A percentile compares a stretch with the other conserved stretches of the same genome.
Evolutionary conservation across 805 yeast genomes (phyloP).

Genomic region (Teunomyces lycoperdinae): DNA sequence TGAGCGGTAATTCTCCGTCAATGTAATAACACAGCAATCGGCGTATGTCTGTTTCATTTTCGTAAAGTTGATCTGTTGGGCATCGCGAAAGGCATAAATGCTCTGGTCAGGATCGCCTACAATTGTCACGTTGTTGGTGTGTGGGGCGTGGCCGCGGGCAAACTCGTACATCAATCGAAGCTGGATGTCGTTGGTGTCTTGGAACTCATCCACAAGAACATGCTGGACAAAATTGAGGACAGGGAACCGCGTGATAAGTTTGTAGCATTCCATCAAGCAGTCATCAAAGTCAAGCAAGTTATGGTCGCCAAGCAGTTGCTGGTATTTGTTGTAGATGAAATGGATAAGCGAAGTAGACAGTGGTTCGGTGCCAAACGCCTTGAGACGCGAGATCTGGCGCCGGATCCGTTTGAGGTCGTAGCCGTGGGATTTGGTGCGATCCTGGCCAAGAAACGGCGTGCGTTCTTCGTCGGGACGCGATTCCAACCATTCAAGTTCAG

Average conservation of each 20-base stretch:
- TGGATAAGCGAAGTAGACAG: slow-evolving; percentile 18
- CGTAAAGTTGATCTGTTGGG: slow-evolving; percentile 64
- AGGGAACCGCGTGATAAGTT: slow-evolving; percentile 46
- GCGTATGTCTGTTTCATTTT: slow-evolving; percentile 46
- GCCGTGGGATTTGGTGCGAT: slow-evolving; percentile 19
- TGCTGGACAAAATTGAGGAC: slow-evolving; percentile 55
- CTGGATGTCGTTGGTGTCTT: slow-evolving; percentile 83
- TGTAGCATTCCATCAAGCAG: slow-evolving; percentile 55
- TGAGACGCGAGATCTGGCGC: slow-evolving; percentile 52
- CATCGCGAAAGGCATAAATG: slow-evolving; percentile 85
- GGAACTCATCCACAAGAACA: slow-evolving; percentile 90
- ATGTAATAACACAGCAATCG: slow-evolving; percentile 26
- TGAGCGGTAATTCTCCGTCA: slow-evolving; percentile 79
- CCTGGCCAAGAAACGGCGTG: slow-evolving; percentile 11
- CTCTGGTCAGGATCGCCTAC: slow-evolving; percentile 98
- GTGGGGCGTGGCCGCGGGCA: slow-evolving; percentile 34
- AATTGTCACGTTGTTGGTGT: slow-evolving; percentile 60
- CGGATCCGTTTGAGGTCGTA: slow-evolving; percentile 41
- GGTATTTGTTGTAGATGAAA: slow-evolving; percentile 51
- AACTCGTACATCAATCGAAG: slow-evolving; percentile 58
- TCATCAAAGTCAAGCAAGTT: slow-evolving; percentile 80
- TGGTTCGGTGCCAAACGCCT: slow-evolving; percentile 50
- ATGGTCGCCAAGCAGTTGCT: slow-evolving; percentile 40
- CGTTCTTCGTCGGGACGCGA: slow-evolving; percentile 14
- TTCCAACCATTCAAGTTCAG: slow-evolving; percentile 15